Base-by-base conservation (phyloP, 2,329 filamentous ascomycete species). In the Diaporthe vexans region DNA sequence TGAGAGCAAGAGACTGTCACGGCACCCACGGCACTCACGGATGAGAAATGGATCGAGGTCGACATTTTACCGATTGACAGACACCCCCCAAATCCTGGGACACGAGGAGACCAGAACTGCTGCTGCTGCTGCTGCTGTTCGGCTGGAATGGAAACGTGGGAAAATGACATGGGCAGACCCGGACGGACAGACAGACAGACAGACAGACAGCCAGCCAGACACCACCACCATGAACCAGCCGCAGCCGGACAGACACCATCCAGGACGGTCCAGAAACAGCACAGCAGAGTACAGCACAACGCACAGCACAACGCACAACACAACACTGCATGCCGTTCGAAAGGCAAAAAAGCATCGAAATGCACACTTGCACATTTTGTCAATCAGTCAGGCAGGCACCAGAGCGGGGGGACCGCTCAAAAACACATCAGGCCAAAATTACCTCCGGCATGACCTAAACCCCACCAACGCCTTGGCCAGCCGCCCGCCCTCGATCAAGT, bases 381-480 rank as follows among this genome's bases (percentile, higher is more conserved):
- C 21, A 26, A 19, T n/a, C 37, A 29, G 5, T 13, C 37, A 33
- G 46, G 33, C 46, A 67, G 19, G 33, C 29, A 52, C 21, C 33
- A 37, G 17, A 26, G 46, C 46, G 13, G 63, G 63, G 58, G 46
- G 26, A 48, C 26, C 63, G 26, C 29, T 24, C 63, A 26, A 43
- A 67, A 37, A 51, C 35, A 35, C 19, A 52, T 37, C 63, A 52
- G 33, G 63, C 48, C 63, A 67, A 67, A 40, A 52, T 52, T 52
- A 67, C 63, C 63, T 67, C 63, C 21, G 63, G 33, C 63, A 67
- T 52, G 46, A 48, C 63, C 63, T 67, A 67, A 52, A 67, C 63
- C 51, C 63, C 63, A 67, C 63, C 63, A 35, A 67, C 63, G 63
- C 63, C 46, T 67, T 67, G 46, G 63, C 46, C 63, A 52, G 17